phyloP scores from a whole-genome alignment of 1,284 basidiomycete species.

The Tetrapyrgos nigripes region DNA sequence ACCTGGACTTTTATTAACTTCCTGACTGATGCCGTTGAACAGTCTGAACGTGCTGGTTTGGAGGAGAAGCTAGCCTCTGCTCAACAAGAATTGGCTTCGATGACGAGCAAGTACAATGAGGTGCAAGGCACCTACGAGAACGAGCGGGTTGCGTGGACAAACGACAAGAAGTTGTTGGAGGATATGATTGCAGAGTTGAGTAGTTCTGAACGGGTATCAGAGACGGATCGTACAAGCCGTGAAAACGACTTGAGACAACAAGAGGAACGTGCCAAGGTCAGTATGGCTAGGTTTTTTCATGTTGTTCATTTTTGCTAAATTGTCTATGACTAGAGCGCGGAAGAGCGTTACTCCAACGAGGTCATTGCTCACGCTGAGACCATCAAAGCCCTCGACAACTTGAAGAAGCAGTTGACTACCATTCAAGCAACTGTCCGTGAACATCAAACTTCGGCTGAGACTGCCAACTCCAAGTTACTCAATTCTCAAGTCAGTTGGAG shows the following conservation, averaged over 20 bases:
- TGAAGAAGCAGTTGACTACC: conserved; percentile 67
- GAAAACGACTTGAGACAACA: conserved; percentile 70
- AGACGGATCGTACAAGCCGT: conserved; percentile 65
- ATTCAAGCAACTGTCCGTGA: conserved; percentile 62
- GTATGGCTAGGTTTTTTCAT: conserved; percentile 8
- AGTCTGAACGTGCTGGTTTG: conserved; percentile 74
- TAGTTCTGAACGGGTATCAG: conserved; percentile 68
- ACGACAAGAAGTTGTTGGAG: conserved; percentile 82
- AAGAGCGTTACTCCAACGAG: conserved; percentile 82
- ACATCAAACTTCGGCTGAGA: conserved; percentile 66
- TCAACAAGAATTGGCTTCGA: conserved; percentile 62
- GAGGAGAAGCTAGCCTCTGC: conserved; percentile 65
- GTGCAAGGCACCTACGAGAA: conserved; percentile 68
- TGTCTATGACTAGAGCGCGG: conserved; percentile 60
- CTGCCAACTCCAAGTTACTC: conserved; percentile 73
- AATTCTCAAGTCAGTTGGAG: conserved; percentile 82
- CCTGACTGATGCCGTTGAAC: conserved; percentile 12
- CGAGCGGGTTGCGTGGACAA: conserved; percentile 72
- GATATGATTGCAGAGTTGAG: conserved; percentile 79
- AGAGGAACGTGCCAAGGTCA: conserved; percentile 75
- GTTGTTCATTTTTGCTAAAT: not conserved
- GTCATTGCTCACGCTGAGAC: conserved; percentile 86
- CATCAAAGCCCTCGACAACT: conserved; percentile 71
- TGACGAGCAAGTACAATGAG: conserved; percentile 59
- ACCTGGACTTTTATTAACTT: not conserved